Evolutionary conservation across 192 early-diverging fungal genomes (phyloP).

Genomic region (Coemansia sp.): DNA sequence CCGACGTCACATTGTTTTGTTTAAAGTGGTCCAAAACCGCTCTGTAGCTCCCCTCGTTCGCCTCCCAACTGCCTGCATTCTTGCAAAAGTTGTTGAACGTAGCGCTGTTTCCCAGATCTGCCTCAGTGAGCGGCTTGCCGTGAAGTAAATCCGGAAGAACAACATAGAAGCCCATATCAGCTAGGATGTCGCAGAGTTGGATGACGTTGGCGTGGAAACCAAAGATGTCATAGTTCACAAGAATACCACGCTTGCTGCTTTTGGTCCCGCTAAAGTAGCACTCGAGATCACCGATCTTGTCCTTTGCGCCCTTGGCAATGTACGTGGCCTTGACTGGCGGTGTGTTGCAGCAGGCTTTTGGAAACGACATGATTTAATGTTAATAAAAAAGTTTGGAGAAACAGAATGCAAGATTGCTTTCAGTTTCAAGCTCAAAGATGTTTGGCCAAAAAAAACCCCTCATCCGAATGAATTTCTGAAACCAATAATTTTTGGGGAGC

Average conservation of each 20-base stretch:
- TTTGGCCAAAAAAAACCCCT: neutral
- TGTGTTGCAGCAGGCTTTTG: slow-evolving; percentile 55
- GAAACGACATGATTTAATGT: slow-evolving; percentile 34
- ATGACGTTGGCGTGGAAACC: slow-evolving; percentile 58
- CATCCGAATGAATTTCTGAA: too few species aligned
- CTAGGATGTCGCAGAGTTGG: slow-evolving; percentile 64
- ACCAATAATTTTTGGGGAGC: too few species aligned
- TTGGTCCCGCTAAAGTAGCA: slow-evolving; percentile 45
- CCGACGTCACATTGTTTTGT: slow-evolving; percentile 50
- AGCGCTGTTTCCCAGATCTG: slow-evolving; percentile 35
- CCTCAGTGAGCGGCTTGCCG: slow-evolving; percentile 43
- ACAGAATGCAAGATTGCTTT: neutral
- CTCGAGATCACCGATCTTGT: slow-evolving; percentile 25
- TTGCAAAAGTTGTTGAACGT: slow-evolving; percentile 45
- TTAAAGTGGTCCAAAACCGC: slow-evolving; percentile 13
- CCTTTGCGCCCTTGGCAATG: slow-evolving; percentile 37
- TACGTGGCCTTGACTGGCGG: slow-evolving; percentile 53
- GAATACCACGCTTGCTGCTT: slow-evolving; percentile 58
- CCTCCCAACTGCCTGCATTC: slow-evolving; percentile 27
- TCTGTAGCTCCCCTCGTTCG: slow-evolving; percentile 10
- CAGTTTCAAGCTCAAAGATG: neutral
- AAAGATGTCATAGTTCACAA: slow-evolving; percentile 72
- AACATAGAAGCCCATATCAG: slow-evolving; percentile 56
- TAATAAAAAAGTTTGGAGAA: neutral
- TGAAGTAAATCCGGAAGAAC: slow-evolving; percentile 67